A percentile compares a stretch with the other conserved stretches of the same genome.
These are phyloP conservation scores for Tremella fuciformis DNA, from an alignment of 768 basidiomycete genomes.

Conservation along the genomic window DNA sequence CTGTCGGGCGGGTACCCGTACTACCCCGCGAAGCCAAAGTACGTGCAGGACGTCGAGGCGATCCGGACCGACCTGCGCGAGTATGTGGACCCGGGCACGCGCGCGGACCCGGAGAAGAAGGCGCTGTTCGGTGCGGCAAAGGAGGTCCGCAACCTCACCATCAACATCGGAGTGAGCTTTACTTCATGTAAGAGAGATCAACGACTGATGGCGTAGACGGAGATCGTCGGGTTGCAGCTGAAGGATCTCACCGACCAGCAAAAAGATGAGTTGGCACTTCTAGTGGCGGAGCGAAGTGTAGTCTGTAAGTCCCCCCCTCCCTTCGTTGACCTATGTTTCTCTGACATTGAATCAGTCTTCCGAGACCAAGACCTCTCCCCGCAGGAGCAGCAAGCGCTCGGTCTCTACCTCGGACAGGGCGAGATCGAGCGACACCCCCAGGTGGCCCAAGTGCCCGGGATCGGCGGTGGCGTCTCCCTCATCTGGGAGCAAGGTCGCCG, in stretches of 20 bases:
- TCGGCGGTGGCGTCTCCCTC: constrained; percentile 41
- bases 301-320: constrained; percentile 30
- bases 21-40: constrained; percentile 38
- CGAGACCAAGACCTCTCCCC: constrained; percentile 51
- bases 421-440: constrained; percentile 51
- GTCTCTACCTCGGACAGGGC: constrained; percentile 44
- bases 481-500: constrained; percentile 45
- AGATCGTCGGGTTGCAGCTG: constrained; percentile 70
- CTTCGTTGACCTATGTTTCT: constrained; percentile 3
- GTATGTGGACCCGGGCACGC: constrained; percentile 62
- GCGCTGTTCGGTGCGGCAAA: constrained; percentile 63
- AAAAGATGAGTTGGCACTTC: constrained; percentile 65
- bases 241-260: constrained; percentile 64
- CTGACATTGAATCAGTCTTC: constrained; percentile 34
- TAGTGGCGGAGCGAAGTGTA: constrained; percentile 40
- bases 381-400: constrained; percentile 46
- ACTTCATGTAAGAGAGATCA: not conserved
- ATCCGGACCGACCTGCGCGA: constrained; percentile 33
- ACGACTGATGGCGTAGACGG: constrained; percentile 56
- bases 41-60: constrained; percentile 38
- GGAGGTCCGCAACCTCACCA: constrained; percentile 68
- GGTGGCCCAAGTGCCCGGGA: constrained; percentile 49
- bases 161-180: constrained; percentile 58
- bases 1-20: constrained; percentile 41
- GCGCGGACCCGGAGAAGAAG: constrained; percentile 69